These are phyloP conservation scores for Verticillium nubilum DNA, from an alignment of 2,329 filamentous ascomycete species.

Conservation along the genomic window DNA sequence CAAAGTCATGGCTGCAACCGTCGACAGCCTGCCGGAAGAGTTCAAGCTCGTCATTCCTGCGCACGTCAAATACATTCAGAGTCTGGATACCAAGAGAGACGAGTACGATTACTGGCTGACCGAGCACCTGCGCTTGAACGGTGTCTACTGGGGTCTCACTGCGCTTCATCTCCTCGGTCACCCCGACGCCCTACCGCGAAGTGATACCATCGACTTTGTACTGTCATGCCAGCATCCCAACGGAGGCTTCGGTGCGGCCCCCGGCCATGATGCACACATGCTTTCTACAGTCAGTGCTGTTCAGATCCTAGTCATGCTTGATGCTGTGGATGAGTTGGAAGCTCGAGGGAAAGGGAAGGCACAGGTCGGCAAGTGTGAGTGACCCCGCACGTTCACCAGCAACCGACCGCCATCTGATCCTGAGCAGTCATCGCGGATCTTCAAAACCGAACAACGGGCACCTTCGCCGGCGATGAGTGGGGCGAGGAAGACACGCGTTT, in stretches of 20 bases:
- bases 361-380: slow-evolving; percentile 75
- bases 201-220: slow-evolving; percentile 85
- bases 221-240: slow-evolving; percentile 85
- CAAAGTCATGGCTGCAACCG: slow-evolving; percentile 23
- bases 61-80: slow-evolving; percentile 91
- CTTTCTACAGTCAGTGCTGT: slow-evolving; percentile 93
- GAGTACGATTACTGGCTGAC: slow-evolving; percentile 98
- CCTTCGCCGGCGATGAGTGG: slow-evolving; percentile 93
- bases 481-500: slow-evolving; percentile 95
- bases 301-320: slow-evolving; percentile 82
- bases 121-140: slow-evolving; percentile 91
- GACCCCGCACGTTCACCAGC: not conserved
- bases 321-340: slow-evolving; percentile 81
- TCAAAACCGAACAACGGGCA: slow-evolving; percentile 76
- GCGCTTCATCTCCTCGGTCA: slow-evolving; percentile 79
- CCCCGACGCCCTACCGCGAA: slow-evolving; percentile 74
- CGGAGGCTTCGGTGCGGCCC: slow-evolving; percentile 90
- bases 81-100: slow-evolving; percentile 84
- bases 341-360: slow-evolving; percentile 61
- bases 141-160: slow-evolving; percentile 93
- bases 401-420: slow-evolving; percentile 7
- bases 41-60: slow-evolving; percentile 44
- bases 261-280: slow-evolving; percentile 93
- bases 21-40: slow-evolving; percentile 31
- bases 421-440: slow-evolving; percentile 67